Evolutionary conservation across 1,284 basidiomycete species (phyloP), one percentile per base, ranked within the genome.

Genomic region (Earliella scabrosa): DNA sequence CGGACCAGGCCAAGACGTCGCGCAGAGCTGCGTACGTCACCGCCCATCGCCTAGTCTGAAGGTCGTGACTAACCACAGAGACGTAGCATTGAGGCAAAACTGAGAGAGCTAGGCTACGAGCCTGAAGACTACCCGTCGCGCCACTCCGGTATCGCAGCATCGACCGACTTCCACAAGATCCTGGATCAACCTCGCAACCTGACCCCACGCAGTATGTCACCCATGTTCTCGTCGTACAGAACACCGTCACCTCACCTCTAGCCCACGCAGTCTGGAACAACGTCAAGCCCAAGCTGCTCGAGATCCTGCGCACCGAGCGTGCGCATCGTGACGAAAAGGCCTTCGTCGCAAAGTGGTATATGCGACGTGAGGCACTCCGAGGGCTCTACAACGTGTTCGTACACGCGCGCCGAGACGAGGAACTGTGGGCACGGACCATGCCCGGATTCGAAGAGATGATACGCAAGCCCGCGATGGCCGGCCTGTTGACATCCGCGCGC

Each of bases 221-320:
- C 4, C 7, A 4, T 13, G 18, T 13, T 14, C 20, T 18, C 26
- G 4, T 31, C 26, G 23, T 38, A 18, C 14, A 3, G 18, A 18
- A 14, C 4, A 4, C 20, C 23, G 2, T 8, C 16, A 8, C 9
- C n/a, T 26, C n/a, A 3, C 16, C 40, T 27, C 26, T 31, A n/a
- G n/a, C 13, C 4, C 18, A 10, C 24, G 11, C 39, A 54, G 52
- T 43, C 18, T 49, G 46, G 52, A 44, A 45, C 23, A 38, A 20
- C n/a, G 45, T 54, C 31, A 21, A 21, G n/a, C 52, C 52, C 16
- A 26, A 44, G 35, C 46, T 54, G 7, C 10, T 48, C 23, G 32
- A 10, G 2, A 34, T 54, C 5, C 18, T 35, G 3, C 16, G 43
- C 10, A 21, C 26, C 11, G 32, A 35, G 8, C n/a, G 20, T 4